Base-by-base conservation (phyloP, 768 basidiomycete genomes). In the Suillus occidentalis region DNA sequence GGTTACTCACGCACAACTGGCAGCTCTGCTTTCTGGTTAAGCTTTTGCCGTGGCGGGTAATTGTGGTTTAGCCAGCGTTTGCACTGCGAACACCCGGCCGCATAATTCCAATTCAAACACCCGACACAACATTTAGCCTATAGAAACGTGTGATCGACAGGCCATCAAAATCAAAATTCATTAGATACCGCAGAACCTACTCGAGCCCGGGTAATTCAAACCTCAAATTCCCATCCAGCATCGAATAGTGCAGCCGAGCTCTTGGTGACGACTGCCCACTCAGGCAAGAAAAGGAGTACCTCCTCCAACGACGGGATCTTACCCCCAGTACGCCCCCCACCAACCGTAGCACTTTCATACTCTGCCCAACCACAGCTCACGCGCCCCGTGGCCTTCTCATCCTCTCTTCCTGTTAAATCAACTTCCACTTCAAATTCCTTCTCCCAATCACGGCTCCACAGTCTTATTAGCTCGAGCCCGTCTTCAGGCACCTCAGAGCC, bases 221-320 rank as follows among this genome's bases (percentile, higher is more conserved):
- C 40, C 31, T 55, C 53, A 47, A 64, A 64, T 14, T 18, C 20
- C 40, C 39, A 22, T 10, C 69, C 69, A 3, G 76, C 89, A 71
- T 89, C 88, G 31, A 90, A 87, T 61, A 91, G 72, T 1, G 84
- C 88, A 65, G 85, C 83, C 4, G 78, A 74, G 61, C 73, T 67
- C 76, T 89, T 90, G 6, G 84, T 84, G 55, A 84, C 83, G n/a
- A 80, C 79, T 12, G 83, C 87, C 90, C 91, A 92, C 55, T 82
- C 76, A 22, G 91, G 91, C 64, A 91, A 72, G 72, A 88, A 89
- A 8, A 74, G 71, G 8, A 90, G 71, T 34, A 85, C 82, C 71
- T 92, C 90, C 71, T 91, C 89, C 55, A 85, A 79, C 3, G 90
- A 89, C 6, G 90, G 90, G 22, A 92, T 89, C 76, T 79, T 83